Evolutionary conservation across 148 eudicot genomes (phyloP).

Genomic region (Rhododendron simsii): DNA sequence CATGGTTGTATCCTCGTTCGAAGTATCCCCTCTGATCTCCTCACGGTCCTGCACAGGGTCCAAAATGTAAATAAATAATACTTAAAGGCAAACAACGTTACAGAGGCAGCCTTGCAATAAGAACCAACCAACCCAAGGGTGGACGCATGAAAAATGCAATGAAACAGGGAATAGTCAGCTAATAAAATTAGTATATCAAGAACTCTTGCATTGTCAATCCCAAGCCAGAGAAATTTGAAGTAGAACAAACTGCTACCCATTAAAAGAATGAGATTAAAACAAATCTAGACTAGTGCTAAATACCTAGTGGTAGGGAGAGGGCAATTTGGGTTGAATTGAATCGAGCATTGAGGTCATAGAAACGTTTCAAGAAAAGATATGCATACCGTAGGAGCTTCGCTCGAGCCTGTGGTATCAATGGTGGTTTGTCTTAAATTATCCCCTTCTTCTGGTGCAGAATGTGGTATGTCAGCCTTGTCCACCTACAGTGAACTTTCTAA

Average conservation of each 20-base stretch:
- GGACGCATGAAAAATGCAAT: not conserved
- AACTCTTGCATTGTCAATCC: not conserved
- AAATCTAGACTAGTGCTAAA: not conserved
- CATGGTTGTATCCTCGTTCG: constrained; percentile 28
- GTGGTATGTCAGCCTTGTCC: constrained; percentile 20
- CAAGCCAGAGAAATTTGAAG: not conserved
- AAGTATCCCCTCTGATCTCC: constrained; percentile 24
- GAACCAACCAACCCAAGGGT: not conserved
- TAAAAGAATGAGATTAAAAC: not conserved
- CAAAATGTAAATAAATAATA: constrained; percentile 22
- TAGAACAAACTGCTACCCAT: not conserved
- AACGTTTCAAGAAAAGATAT: not conserved
- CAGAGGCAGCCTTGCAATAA: not conserved
- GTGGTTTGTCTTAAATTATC: constrained; percentile 17
- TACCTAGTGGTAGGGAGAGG: not conserved
- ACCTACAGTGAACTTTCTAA: constrained; percentile 19
- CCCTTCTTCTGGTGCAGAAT: constrained; percentile 23
- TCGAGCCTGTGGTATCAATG: constrained; percentile 9
- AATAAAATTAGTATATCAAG: not conserved
- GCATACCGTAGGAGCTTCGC: constrained; percentile 10
- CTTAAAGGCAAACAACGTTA: not conserved
- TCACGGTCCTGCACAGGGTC: constrained; percentile 38
- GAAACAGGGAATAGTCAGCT: not conserved
- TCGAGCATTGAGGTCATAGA: not conserved
- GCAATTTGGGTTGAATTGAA: not conserved